Evolutionary conservation across 371 early-diverging fungal genomes (phyloP).

Genomic region (Haplosporangium sp.): DNA sequence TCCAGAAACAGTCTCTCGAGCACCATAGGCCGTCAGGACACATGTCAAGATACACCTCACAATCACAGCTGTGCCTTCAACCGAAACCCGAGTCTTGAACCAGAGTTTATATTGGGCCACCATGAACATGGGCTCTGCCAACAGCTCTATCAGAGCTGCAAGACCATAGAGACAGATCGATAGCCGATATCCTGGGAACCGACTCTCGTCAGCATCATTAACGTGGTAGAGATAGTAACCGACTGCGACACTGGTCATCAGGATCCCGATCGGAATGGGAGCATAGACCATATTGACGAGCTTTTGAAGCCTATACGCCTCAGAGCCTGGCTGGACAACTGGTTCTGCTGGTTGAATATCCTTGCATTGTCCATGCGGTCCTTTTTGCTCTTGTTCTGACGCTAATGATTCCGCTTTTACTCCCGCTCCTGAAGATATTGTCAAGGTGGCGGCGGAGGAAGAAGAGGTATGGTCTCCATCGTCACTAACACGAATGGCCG

Average conservation of each 20-base stretch:
- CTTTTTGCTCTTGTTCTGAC: conserved; percentile 2
- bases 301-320: conserved; percentile 58
- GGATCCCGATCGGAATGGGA: conserved; percentile 72
- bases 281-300: conserved; percentile 83
- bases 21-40: conserved; percentile 68
- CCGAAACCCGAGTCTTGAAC: conserved; percentile 80
- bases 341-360: not conserved
- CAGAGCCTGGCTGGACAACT: conserved; percentile 23
- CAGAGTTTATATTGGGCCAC: conserved; percentile 76
- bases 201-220: conserved; percentile 37
- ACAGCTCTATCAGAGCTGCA: conserved; percentile 80
- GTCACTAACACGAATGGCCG: conserved; percentile 62
- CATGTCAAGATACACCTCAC: conserved; percentile 78
- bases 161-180: conserved; percentile 74
- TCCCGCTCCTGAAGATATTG: not conserved
- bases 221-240: conserved; percentile 63
- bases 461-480: conserved; percentile 4
- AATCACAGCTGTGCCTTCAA: conserved; percentile 85
- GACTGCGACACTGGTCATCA: conserved; percentile 63
- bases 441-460: not conserved
- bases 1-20: conserved; percentile 10
- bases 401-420: not conserved
- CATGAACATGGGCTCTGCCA: conserved; percentile 87
- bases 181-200: conserved; percentile 59
- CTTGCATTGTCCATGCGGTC: not conserved